Conservation (phyloP, 768 basidiomycete genomes). For the Cantharellus anzutake region DNA sequence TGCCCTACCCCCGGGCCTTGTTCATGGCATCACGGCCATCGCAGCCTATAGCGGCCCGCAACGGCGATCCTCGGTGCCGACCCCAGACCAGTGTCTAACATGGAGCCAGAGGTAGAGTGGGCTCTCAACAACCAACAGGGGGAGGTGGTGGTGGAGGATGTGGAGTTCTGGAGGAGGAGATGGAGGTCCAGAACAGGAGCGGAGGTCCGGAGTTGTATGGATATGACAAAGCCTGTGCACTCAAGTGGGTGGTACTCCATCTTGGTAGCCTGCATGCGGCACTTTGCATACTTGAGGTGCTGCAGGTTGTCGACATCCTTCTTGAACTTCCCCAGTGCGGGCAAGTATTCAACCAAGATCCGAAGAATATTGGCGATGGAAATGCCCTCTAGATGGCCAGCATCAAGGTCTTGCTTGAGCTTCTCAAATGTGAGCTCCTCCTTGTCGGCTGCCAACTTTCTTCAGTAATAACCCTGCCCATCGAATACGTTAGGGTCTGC, state of each 20-base stretch:
- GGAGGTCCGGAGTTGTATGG: too few species aligned
- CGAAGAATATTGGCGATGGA: background rate
- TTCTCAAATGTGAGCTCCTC: background rate
- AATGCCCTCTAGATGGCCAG: background rate
- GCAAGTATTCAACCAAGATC: background rate
- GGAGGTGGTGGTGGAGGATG: too few species aligned
- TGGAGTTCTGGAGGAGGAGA: too few species aligned
- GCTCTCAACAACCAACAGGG: too few species aligned
- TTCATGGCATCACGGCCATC: too few species aligned
- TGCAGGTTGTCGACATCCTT: background rate
- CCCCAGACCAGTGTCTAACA: too few species aligned
- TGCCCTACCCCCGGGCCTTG: too few species aligned
- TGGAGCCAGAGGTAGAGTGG: too few species aligned
- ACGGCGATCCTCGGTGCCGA: too few species aligned
- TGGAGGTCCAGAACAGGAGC: too few species aligned
- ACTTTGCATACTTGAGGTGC: background rate
- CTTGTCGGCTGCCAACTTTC: background rate
- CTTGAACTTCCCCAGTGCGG: background rate
- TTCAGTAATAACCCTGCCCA: background rate
- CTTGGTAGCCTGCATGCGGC: background rate
- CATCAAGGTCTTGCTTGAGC: background rate
- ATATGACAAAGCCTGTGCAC: too few species aligned
- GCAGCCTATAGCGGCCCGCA: too few species aligned
- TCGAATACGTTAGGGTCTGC: background rate
- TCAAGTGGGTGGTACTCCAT: background rate